Evolutionary conservation across 768 basidiomycete species (phyloP), one percentile per base, ranked within the genome.

Genomic region (Boletus huronensis): DNA sequence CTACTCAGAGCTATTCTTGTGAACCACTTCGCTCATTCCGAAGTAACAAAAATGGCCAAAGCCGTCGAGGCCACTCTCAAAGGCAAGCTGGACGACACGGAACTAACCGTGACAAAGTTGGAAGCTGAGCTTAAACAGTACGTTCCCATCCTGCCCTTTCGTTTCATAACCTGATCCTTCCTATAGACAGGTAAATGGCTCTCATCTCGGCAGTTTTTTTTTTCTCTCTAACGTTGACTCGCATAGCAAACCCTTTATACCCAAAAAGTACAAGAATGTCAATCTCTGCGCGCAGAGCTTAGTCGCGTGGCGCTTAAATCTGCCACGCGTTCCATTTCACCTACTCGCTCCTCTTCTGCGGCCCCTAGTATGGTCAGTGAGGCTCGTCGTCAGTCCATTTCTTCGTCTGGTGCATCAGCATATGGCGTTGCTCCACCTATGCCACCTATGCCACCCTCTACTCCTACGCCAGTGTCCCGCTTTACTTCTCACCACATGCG

Each of bases 1-100:
- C 81, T 92, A 46, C 77, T 92, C 66, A 84, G 86, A 59, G 89
- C 89, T 52, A 92, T 92, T 69, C 80, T 92, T 54, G 81, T 87
- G 75, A 92, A 92, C 65, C 87, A 90, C 69, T 74, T 83, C 47
- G 86, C 88, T 61, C 88, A 90, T 72, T 86, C 85, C 34, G 90
- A 92, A 67, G 82, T 83, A 55, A 83, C 79, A 68, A 87, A 85
- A 74, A 70, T 74, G 60, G 81, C 87, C 42, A 88, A 85, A 71
- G 73, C 69, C 53, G 72, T 79, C 50, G 88, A 91, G 74, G 72
- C 75, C 48, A 76, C 74, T 57, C 75, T 88, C 65, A 85, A 81
- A 73, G 74, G 75, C 62, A 83, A 82, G 72, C 70, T 90, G 41
- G 85, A 88, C 58, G 84, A 85, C 63, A 73, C 82, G 58, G 82